Percentiles rank a stretch among this genome's conserved stretches.
Evolutionary conservation across 352 stramenopile genomes (phyloP).

Genomic region (Pythium volutum): DNA sequence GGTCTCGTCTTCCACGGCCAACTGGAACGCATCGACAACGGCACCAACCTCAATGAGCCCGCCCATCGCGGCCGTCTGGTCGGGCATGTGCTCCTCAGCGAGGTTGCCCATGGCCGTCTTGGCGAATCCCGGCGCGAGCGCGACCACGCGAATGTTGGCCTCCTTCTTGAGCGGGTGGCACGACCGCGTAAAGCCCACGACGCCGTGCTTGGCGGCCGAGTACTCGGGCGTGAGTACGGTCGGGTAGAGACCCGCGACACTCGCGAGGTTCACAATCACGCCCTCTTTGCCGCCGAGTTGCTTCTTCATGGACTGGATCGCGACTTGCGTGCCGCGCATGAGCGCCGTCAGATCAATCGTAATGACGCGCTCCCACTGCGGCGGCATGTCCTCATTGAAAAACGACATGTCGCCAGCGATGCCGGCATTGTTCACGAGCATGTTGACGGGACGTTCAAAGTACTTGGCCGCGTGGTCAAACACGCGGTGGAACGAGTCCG

Average conservation of each 20-base stretch:
- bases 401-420: constrained; percentile 60
- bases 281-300: constrained; percentile 56
- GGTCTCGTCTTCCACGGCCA: constrained; percentile 42
- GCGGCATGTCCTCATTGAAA: constrained; percentile 33
- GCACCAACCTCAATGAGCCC: constrained; percentile 36
- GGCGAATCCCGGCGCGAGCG: constrained; percentile 63
- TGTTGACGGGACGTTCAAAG: constrained; percentile 60
- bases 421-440: constrained; percentile 81
- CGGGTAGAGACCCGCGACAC: constrained; percentile 52
- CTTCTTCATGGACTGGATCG: constrained; percentile 57
- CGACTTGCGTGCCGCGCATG: constrained; percentile 65
- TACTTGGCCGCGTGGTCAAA: constrained; percentile 61
- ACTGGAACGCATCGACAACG: constrained; percentile 55
- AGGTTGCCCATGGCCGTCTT: constrained; percentile 62
- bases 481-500: constrained; percentile 50
- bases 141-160: constrained; percentile 70
- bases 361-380: constrained; percentile 61
- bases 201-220: constrained; percentile 65
- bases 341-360: constrained; percentile 70
- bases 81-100: constrained; percentile 31
- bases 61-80: constrained; percentile 57
- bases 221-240: constrained; percentile 66
- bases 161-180: constrained; percentile 54
- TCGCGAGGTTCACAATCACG: constrained; percentile 71
- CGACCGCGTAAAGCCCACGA: constrained; percentile 72